Evolutionary conservation across 371 early-diverging fungal genomes (phyloP), one percentile per base, ranked within the genome.

Genomic region (Blyttiomyces sp.): DNA sequence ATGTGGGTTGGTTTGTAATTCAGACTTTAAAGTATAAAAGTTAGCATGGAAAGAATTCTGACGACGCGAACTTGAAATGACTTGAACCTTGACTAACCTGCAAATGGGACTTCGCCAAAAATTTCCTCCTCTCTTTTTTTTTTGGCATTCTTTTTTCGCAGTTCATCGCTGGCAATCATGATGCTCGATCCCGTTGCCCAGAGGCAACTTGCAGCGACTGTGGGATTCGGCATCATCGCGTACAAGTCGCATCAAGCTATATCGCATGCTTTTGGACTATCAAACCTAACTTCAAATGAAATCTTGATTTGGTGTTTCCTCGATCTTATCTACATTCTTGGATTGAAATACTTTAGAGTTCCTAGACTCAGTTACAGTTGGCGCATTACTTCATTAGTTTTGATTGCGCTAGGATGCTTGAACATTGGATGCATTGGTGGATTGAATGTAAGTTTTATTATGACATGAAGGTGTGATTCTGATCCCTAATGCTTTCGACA

Each of bases 161-260:
- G n/a, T n/a, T n/a, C 39, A n/a, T 39, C 39, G 39, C n/a, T 39
- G 39, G 39, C 33, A 32, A n/a, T 53, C 36, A 28, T 23, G 28
- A 58, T 58, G 49, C 17, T 70, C 31, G 70, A 70, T 58, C 60
- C 57, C 3, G 70, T 70, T 34, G 60, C 61, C 16, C 49, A 65
- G 46, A 33, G 70, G 35, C 66, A 63, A 58, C 26, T 66, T 4
- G 66, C 46, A 17, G 50, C 26, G 19, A 59, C 44, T 32, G 43
- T 54, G 11, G 31, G 43, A 17, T 11, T 54, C 19, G 50, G 28
- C 34, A 62, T 66, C n/a, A 17, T 45, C 24, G 67, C 66, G 7
- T 16, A 66, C 9, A 66, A 67, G 46, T 30, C 31, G 17, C 64
- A 63, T 32, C 67, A 70, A 31, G 57, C 44, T 16, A 21, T 64